phyloP scores from a whole-genome alignment of 192 early-diverging fungal genomes.

The Dissophora ornata region DNA sequence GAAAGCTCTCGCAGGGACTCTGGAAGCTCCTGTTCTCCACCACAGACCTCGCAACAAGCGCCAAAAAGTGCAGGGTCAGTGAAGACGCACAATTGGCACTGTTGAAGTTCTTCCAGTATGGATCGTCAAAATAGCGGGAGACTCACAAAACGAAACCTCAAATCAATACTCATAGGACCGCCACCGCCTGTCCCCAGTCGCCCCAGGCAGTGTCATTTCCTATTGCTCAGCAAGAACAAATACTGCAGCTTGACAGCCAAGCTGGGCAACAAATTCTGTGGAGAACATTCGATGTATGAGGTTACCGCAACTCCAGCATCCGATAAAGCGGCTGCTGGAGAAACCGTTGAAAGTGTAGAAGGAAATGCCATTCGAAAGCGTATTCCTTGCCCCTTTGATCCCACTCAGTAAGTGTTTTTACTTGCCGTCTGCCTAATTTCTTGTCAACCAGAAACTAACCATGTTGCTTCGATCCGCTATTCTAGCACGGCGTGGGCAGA shows the following conservation, averaged over 20 bases:
- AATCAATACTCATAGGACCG: conserved; percentile 14
- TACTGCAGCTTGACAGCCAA: conserved; percentile 75
- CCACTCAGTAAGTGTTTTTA: conserved; percentile 67
- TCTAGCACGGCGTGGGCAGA: conserved; percentile 63
- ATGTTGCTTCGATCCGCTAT: not conserved
- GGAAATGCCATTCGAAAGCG: conserved; percentile 51
- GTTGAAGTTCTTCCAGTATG: no score
- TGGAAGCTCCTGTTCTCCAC: conserved; percentile 38
- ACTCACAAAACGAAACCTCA: no score
- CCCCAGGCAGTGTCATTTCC: conserved; percentile 62
- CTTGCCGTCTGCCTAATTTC: no score
- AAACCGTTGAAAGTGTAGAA: conserved; percentile 4
- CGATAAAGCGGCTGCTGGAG: not conserved
- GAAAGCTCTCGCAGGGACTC: conserved; percentile 44
- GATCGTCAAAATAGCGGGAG: no score
- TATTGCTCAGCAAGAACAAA: conserved; percentile 66
- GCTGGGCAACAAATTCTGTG: conserved; percentile 68
- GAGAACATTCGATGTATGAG: conserved; percentile 71
- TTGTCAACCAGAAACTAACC: no score
- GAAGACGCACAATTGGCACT: not conserved
- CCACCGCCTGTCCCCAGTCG: conserved; percentile 43
- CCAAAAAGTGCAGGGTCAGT: conserved; percentile 39
- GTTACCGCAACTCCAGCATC: not conserved
- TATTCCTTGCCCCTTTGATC: conserved; percentile 81
- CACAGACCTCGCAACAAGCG: conserved; percentile 39